Conservation (phyloP, 2,329 filamentous ascomycete genomes). For the Hymenoscyphus fraxineus region DNA sequence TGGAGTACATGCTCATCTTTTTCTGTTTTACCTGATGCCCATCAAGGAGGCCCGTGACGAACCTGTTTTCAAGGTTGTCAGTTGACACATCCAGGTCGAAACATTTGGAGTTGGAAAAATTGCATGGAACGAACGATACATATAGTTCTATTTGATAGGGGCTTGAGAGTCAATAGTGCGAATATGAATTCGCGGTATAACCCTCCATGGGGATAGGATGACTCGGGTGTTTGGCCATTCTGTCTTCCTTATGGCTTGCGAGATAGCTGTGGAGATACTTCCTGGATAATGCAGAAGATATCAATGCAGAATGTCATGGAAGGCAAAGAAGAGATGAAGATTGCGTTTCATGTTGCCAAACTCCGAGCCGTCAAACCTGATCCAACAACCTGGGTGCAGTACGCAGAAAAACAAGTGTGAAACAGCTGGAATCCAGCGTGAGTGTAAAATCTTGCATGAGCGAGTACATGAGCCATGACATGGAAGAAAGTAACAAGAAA, state of each 20-base stretch:
- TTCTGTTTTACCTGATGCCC: slow-evolving; percentile 63
- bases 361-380: neutral
- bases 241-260: neutral
- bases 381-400: neutral
- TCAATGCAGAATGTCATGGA: neutral
- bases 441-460: neutral
- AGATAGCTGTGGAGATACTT: neutral
- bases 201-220: neutral
- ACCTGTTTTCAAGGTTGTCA: slow-evolving; percentile 44
- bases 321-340: neutral
- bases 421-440: neutral
- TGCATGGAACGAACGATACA: neutral
- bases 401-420: neutral
- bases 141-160: neutral
- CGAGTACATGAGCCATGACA: neutral
- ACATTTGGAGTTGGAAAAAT: neutral
- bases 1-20: slow-evolving; percentile 70
- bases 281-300: neutral
- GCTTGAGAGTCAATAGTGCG: neutral
- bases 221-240: slow-evolving; percentile 1
- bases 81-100: neutral
- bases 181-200: neutral
- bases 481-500: neutral
- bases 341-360: neutral
- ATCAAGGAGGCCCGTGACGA: slow-evolving; percentile 77